phyloP scores from a whole-genome alignment of 2,329 filamentous ascomycete genomes.

The Colletotrichum theobromicola region DNA sequence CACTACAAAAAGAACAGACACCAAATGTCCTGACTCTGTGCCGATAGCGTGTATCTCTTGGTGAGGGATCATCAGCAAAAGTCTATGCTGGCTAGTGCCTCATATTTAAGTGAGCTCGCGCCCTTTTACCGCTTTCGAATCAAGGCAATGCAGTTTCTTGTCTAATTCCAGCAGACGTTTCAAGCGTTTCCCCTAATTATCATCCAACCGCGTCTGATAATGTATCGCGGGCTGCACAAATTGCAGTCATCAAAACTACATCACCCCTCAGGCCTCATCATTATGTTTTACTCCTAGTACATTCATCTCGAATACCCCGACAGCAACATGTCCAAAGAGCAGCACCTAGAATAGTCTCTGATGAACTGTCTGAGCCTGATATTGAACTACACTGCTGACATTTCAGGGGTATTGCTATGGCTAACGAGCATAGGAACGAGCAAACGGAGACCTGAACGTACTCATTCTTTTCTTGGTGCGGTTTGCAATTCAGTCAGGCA shows the following conservation, averaged over 20 bases:
- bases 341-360: neutral
- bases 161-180: no score
- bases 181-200: no score
- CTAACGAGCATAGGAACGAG: no score
- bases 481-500: neutral
- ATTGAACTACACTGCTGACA: accelerated
- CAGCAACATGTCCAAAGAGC: neutral
- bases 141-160: no score
- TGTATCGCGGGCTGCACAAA: neutral
- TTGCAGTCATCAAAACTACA: neutral
- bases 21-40: no score
- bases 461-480: no score
- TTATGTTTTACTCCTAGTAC: neutral
- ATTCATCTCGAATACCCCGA: neutral
- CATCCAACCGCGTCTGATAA: no score
- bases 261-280: neutral
- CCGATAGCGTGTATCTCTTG: accelerated
- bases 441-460: no score
- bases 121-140: no score
- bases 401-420: no score
- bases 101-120: neutral
- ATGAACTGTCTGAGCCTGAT: accelerated
- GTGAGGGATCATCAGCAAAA: no score
- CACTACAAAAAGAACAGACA: accelerated
- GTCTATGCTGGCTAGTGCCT: neutral